Percentiles rank a stretch among this genome's conserved stretches.
Conservation (phyloP, 2,329 filamentous ascomycete species). For the Diaporthe vaccinii region DNA sequence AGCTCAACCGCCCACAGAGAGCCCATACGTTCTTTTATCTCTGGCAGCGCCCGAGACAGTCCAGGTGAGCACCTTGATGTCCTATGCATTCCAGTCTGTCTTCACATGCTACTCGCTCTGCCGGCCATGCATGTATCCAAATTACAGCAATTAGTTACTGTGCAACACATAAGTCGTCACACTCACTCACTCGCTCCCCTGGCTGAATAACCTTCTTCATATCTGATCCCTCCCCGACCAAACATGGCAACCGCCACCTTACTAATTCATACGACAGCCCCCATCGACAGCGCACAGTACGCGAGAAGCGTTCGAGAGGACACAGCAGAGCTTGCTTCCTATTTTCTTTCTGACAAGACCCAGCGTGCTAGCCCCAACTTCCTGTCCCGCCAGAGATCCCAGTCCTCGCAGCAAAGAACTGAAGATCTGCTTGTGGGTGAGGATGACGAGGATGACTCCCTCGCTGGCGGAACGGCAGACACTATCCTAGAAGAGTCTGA, state of each 20-base stretch:
- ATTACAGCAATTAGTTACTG: neutral
- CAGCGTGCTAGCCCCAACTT: slow-evolving; percentile 60
- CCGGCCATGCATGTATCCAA: slow-evolving; percentile 5
- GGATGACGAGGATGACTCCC: slow-evolving; percentile 48
- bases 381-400: slow-evolving; percentile 55
- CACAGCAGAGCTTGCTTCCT: slow-evolving; percentile 87
- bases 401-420: slow-evolving; percentile 47
- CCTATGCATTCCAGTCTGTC: slow-evolving; percentile 19
- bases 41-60: slow-evolving; percentile 72
- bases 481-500: slow-evolving; percentile 75
- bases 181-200: neutral
- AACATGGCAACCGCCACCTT: neutral
- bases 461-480: slow-evolving; percentile 54
- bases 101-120: neutral
- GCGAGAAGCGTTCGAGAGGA: slow-evolving; percentile 86
- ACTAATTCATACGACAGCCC: slow-evolving; percentile 53
- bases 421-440: slow-evolving; percentile 24
- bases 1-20: slow-evolving; percentile 66
- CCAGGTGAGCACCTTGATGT: slow-evolving; percentile 58
- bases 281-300: slow-evolving; percentile 78
- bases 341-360: slow-evolving; percentile 78
- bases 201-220: slow-evolving; percentile 1
- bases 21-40: slow-evolving; percentile 79
- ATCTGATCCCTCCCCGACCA: neutral
- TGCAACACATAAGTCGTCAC: slow-evolving; percentile 10